Conservation (phyloP, 495 filamentous ascomycete genomes). For the Pyrenopolyporus hunteri region DNA sequence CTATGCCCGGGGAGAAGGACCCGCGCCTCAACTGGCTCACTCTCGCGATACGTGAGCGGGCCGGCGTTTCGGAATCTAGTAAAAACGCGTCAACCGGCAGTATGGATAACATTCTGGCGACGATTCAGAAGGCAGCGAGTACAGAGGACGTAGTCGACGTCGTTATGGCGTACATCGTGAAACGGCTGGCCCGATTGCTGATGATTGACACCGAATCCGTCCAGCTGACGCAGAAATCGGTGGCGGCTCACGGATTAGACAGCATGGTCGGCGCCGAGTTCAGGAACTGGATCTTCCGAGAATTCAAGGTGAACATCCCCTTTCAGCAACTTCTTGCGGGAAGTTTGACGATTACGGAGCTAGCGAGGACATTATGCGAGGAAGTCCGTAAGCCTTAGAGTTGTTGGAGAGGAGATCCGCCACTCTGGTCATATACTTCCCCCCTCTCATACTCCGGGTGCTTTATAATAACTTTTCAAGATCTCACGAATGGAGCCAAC, state of each 20-base stretch:
- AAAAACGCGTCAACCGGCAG: slow-evolving; percentile 9
- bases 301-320: slow-evolving; percentile 46
- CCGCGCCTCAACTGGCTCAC: neutral
- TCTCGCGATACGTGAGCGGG: slow-evolving; percentile 9
- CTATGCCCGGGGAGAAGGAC: neutral
- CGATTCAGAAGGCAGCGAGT: slow-evolving; percentile 8
- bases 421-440: too few relatives aligned
- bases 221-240: slow-evolving; percentile 28
- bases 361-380: neutral
- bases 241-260: slow-evolving; percentile 52
- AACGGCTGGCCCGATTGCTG: slow-evolving; percentile 43
- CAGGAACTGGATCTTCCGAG: slow-evolving; percentile 54
- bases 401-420: too few relatives aligned
- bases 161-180: slow-evolving; percentile 30
- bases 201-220: slow-evolving; percentile 35
- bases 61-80: slow-evolving; percentile 35
- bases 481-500: too few relatives aligned
- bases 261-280: slow-evolving; percentile 56
- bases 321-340: slow-evolving; percentile 45
- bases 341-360: slow-evolving; percentile 3
- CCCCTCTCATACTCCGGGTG: too few relatives aligned
- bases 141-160: slow-evolving; percentile 9
- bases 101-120: slow-evolving; percentile 4
- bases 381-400: neutral
- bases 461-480: too few relatives aligned